Evolutionary conservation across 2,329 filamentous ascomycete species (phyloP).

Genomic region (Microthyrium microscopicum): DNA sequence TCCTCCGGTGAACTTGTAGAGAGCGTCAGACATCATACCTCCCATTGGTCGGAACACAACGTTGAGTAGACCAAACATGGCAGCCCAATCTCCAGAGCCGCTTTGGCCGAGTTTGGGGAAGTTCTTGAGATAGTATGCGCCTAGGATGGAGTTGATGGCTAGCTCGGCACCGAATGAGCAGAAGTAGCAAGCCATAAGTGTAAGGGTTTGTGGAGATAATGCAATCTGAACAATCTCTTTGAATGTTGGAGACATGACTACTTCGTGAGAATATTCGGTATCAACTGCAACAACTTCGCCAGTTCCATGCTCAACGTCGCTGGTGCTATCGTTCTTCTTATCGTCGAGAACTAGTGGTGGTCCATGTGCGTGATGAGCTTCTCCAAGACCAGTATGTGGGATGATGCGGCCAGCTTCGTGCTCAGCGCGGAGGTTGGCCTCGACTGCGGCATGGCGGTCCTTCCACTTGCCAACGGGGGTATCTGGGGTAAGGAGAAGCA

Average conservation of each 20-base stretch:
- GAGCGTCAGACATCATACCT: slow-evolving; percentile 40
- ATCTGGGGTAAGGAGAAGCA: slow-evolving; percentile 62
- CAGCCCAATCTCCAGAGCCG: slow-evolving; percentile 42
- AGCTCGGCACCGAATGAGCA: slow-evolving; percentile 45
- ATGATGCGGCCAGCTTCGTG: neutral
- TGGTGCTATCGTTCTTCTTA: slow-evolving; percentile 1
- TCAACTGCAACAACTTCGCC: slow-evolving; percentile 15
- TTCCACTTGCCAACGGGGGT: slow-evolving; percentile 72
- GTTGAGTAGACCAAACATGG: slow-evolving; percentile 64
- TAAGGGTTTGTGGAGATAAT: slow-evolving; percentile 41
- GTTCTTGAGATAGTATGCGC: slow-evolving; percentile 41
- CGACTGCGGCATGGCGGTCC: slow-evolving; percentile 36
- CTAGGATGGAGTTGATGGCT: slow-evolving; percentile 43
- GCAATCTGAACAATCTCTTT: slow-evolving; percentile 45
- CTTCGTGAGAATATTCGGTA: too few species aligned
- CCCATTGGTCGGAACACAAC: slow-evolving; percentile 49
- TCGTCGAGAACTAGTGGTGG: slow-evolving; percentile 1
- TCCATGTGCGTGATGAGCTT: slow-evolving; percentile 1
- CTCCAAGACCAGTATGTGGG: slow-evolving; percentile 5
- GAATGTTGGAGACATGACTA: slow-evolving; percentile 42
- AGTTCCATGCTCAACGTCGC: slow-evolving; percentile 34
- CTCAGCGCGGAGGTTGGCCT: slow-evolving; percentile 5
- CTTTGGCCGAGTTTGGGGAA: slow-evolving; percentile 39
- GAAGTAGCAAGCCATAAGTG: slow-evolving; percentile 38
- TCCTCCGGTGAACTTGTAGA: slow-evolving; percentile 33